Percentiles rank a stretch among this genome's conserved stretches.
phyloP scores from a whole-genome alignment of 306 rosid genomes.

The Cucumis sativus region DNA sequence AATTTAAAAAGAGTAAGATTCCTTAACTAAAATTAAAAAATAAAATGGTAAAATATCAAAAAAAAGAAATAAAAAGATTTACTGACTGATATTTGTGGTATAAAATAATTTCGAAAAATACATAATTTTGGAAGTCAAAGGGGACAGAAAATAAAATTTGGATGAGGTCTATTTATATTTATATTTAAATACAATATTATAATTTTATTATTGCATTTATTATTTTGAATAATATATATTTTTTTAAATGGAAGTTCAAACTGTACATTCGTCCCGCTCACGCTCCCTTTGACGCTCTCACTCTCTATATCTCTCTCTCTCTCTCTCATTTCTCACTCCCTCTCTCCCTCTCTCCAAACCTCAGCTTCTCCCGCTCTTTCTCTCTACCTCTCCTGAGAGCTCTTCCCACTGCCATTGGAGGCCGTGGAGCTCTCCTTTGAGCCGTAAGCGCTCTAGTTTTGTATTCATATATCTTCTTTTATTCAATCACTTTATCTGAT shows the following conservation, averaged over 20 bases:
- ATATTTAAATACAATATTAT: neutral
- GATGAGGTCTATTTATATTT: neutral
- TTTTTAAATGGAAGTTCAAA: constrained; percentile 44
- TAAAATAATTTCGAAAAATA: too few species aligned
- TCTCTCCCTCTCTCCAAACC: neutral
- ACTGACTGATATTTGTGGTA: too few species aligned
- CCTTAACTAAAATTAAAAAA: too few species aligned
- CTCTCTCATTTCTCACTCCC: neutral
- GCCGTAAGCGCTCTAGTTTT: constrained; percentile 23
- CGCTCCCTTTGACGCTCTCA: constrained; percentile 15
- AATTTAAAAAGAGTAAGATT: too few species aligned
- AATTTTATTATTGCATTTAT: neutral
- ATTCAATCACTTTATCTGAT: neutral
- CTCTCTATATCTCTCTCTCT: neutral
- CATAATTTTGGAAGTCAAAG: neutral
- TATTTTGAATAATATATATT: neutral
- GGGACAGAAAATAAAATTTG: neutral
- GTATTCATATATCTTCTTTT: neutral
- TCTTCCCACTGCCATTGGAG: constrained; percentile 8
- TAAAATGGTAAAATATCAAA: too few species aligned
- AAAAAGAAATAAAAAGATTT: too few species aligned
- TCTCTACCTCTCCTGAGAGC: constrained; percentile 9
- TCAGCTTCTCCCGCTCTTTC: constrained; percentile 1
- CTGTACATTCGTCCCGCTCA: constrained; percentile 52
- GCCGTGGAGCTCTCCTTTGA: constrained; percentile 25